Conservation (phyloP, 2,329 filamentous ascomycete genomes). For the Zymoseptoria brevis region DNA sequence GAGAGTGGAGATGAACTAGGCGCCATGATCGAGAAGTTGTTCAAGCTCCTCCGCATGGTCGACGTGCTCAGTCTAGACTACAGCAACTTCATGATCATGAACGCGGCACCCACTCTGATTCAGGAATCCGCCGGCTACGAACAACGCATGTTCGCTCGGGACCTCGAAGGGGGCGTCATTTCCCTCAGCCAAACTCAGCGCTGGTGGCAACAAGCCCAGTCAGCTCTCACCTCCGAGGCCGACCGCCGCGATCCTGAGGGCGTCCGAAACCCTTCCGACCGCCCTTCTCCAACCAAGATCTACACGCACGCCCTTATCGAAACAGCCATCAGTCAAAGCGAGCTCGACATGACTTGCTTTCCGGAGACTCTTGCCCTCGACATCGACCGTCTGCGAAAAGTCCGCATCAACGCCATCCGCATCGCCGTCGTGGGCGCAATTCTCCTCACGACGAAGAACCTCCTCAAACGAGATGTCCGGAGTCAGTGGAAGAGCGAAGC, state of each 20-base stretch:
- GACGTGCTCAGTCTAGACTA: constrained; percentile 74
- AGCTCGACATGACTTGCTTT: constrained; percentile 45
- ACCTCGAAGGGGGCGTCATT: constrained; percentile 50
- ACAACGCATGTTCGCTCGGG: constrained; percentile 60
- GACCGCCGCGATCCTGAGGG: constrained; percentile 62
- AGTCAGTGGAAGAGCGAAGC: constrained; percentile 70
- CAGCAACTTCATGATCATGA: constrained; percentile 69
- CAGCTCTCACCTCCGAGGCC: constrained; percentile 58
- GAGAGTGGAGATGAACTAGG: constrained; percentile 40
- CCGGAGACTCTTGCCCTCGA: constrained; percentile 72
- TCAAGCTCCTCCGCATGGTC: constrained; percentile 66
- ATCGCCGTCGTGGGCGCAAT: constrained; percentile 69
- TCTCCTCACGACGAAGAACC: constrained; percentile 70
- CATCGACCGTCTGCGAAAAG: constrained; percentile 51
- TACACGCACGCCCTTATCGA: constrained; percentile 71
- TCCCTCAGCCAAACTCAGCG: constrained; percentile 53
- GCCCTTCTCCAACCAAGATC: constrained; percentile 60
- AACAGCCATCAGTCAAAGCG: constrained; percentile 60
- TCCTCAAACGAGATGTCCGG: constrained; percentile 72
- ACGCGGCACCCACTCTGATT: constrained; percentile 63
- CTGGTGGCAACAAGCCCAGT: constrained; percentile 58
- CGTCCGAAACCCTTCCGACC: constrained; percentile 53
- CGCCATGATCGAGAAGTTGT: constrained; percentile 66
- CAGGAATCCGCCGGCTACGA: constrained; percentile 67
- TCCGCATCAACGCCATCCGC: constrained; percentile 51